Evolutionary conservation across 1,139 yeast species (phyloP), one percentile per base, ranked within the genome.

Genomic region (Meyerozyma athensensis): DNA sequence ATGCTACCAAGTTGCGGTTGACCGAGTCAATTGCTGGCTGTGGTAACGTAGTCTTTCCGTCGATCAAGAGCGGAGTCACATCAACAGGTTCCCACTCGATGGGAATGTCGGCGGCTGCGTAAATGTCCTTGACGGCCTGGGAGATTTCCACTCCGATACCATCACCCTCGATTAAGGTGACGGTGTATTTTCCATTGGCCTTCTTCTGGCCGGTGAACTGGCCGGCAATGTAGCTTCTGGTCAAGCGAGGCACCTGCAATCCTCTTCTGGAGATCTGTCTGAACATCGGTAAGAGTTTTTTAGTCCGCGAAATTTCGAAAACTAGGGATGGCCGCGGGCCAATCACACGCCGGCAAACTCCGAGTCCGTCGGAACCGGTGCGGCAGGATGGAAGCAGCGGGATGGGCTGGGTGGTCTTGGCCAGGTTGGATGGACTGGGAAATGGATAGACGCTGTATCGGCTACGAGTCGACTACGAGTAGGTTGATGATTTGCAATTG

Each of bases 61-160:
- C 85, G 58, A 86, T 81, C 54, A 92, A 75, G 46, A 86, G 74
- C 39, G 98, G 98, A 40, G 96, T 86, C 37, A 92, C 98, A 58
- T 90, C 97, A 54, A 90, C 96, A 39, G 86, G 81, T 68, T 90
- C 96, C 97, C 97, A 92, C 57, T 85, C 94, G 56, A 92, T 82
- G 49, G 98, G 98, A 39, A 90, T 95, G 38, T 86, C 68, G 42
- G 97, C 97, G 50, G 97, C 97, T 42, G 81, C 72, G 68, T 86
- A 92, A 56, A 90, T 89, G 48, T 83, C 79, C 74, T 87, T 86
- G 52, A 90, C 96, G 38, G 97, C 86, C 59, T 85, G 79, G 47
- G 97, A 86, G 61, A 92, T 92, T 69, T 92, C 98, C 40, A 83
- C 78, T 53, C 98, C 98, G 53, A 92, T 90, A 73, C 98, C 98